A percentile compares a stretch with the other conserved stretches of the same genome.
Conservation (phyloP, 2,329 filamentous ascomycete genomes). For the Botrytis cinerea region DNA sequence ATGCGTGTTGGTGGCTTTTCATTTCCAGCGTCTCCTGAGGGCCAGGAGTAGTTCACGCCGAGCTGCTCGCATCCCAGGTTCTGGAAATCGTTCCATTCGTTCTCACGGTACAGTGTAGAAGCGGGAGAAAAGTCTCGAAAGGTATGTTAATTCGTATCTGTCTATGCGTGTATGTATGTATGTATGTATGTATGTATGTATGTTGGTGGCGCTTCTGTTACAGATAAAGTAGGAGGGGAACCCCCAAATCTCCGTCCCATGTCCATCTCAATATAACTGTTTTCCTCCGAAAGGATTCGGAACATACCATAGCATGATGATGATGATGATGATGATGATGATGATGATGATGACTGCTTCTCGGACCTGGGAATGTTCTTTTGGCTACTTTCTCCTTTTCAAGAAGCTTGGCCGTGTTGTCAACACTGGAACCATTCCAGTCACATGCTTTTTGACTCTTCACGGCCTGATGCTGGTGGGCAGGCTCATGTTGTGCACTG, state of each 20-base stretch:
- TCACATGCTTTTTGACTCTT: constrained; percentile 1
- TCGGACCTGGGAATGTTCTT: neutral
- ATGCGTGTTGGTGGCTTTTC: neutral
- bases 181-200: no score
- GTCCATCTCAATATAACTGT: neutral
- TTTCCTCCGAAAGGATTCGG: neutral
- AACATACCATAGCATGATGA: neutral
- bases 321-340: neutral
- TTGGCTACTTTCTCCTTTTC: no score
- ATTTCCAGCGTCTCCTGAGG: neutral
- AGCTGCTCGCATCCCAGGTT: neutral
- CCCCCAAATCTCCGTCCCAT: neutral
- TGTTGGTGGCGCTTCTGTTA: neutral
- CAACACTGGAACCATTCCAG: neutral
- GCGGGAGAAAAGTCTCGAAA: neutral
- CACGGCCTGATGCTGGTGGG: neutral
- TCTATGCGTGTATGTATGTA: neutral
- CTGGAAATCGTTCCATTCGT: neutral
- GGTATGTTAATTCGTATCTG: neutral
- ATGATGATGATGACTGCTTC: neutral
- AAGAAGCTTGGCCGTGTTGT: neutral
- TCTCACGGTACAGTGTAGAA: neutral
- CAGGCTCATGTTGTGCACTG: neutral
- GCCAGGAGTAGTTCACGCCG: neutral
- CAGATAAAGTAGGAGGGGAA: neutral